These are phyloP conservation scores for Lachancea lanzarotensis DNA, from an alignment of 805 yeast genomes.

Conservation along the genomic window DNA sequence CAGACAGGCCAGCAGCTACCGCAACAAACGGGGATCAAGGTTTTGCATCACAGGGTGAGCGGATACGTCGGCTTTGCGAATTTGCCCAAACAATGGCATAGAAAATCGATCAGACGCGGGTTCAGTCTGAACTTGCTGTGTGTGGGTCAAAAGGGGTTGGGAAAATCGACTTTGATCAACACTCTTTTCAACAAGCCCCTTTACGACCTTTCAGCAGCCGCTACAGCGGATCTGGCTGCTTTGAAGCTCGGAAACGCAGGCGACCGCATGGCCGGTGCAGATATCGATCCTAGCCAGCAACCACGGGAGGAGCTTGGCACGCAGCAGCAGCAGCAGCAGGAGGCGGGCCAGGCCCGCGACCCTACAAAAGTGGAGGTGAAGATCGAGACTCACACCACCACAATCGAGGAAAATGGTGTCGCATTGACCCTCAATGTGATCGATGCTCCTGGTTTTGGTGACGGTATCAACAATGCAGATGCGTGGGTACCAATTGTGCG, in stretches of 20 bases:
- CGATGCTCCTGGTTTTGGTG: conserved; percentile 94
- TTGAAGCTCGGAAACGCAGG: conserved; percentile 12
- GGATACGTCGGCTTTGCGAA: conserved; percentile 97
- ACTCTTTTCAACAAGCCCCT: conserved; percentile 74
- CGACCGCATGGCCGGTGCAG: neutral
- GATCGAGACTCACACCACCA: conserved; percentile 56
- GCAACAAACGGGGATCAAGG: conserved; percentile 41
- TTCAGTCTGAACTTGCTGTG: conserved; percentile 83
- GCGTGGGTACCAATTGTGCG: conserved; percentile 89
- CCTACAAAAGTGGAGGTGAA: conserved; percentile 32
- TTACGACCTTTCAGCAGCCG: conserved; percentile 28
- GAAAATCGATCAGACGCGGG: conserved; percentile 84
- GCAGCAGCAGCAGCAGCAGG: conserved; percentile 7
- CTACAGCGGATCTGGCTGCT: conserved; percentile 8
- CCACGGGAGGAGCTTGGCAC: conserved; percentile 7
- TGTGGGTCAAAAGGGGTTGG: conserved; percentile 88
- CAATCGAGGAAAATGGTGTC: conserved; percentile 91
- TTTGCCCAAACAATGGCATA: conserved; percentile 97
- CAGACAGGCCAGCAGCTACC: conserved; percentile 26
- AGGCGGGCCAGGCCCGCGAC: conserved; percentile 9
- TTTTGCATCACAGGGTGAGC: conserved; percentile 75
- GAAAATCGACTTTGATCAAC: conserved; percentile 86
- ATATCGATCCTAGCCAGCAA: conserved; percentile 2
- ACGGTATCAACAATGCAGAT: conserved; percentile 68
- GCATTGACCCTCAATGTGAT: conserved; percentile 75